Evolutionary conservation across 805 yeast species (phyloP), one percentile per base, ranked within the genome.

Genomic region (Barnettozyma sucrosica): DNA sequence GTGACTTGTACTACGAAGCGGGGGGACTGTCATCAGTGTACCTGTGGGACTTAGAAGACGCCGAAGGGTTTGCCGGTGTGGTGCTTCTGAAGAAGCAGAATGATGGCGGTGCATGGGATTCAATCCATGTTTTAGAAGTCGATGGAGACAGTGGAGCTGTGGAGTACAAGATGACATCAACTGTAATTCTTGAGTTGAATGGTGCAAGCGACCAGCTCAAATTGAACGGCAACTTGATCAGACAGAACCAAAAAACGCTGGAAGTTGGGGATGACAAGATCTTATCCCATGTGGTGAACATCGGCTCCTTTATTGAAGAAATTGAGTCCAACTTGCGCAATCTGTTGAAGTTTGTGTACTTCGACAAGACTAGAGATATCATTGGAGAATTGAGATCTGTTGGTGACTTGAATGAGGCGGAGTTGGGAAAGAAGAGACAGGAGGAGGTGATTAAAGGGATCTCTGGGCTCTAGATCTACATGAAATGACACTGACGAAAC

Each of bases 11-110:
- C 69, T 92, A 89, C 64, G 98, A 90, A 65, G 46, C 46, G 16
- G 97, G 97, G 36, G 99, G 98, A 20, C 72, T 85, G 36, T 83
- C 93, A 2, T 81, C 90, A 48, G 95, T 85, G 16, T 92, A 93
- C 63, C 70, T 93, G 44, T 92, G 99, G 99, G 97, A 90, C 57
- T 74, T 79, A 4, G 82, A 37, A 5, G 82, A 37, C 23, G 26
- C 18, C 9, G 37, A 34, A 34, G 72, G 86, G 1, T 89, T 92
- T 70, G 97, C 97, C 4, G 98, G 98, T 19, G 97, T 89, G 5
- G 89, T 82, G 14, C 72, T 92, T 50, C 74, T 92, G 62, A 87
- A 93, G 69, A 92, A 92, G 45, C 75, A 71, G 43, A 67, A 79
- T 5, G 75, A 69, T 25, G 74, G 68, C 51, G 56, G 55, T 32